phyloP scores from a whole-genome alignment of 352 stramenopile species.

The Lagenidium sp. region DNA sequence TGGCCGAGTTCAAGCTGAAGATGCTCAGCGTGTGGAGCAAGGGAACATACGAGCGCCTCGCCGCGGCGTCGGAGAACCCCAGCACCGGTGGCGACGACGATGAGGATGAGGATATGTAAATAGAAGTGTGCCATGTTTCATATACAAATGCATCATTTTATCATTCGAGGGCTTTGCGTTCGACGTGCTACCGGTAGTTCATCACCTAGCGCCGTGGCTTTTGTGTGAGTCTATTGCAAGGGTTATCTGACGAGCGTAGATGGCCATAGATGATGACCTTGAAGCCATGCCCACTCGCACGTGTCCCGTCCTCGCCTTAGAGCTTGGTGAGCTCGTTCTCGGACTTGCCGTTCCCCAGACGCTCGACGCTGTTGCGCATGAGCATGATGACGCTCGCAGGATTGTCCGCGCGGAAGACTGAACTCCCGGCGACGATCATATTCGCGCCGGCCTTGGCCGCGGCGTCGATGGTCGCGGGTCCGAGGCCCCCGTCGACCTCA shows the following conservation, averaged over 20 bases:
- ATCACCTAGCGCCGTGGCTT: too few relatives aligned
- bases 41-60: constrained; percentile 67
- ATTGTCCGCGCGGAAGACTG: constrained; percentile 85
- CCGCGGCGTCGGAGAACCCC: constrained; percentile 25
- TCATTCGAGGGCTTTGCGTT: background rate
- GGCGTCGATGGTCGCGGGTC: constrained; percentile 89
- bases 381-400: constrained; percentile 62
- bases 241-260: too few relatives aligned
- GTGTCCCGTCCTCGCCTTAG: constrained; percentile 11
- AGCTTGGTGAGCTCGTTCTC: constrained; percentile 50
- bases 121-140: constrained; percentile 8
- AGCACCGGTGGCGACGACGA: constrained; percentile 26
- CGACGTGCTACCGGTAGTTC: too few relatives aligned
- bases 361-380: constrained; percentile 81
- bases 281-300: too few relatives aligned
- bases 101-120: constrained; percentile 36
- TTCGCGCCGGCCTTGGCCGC: constrained; percentile 94
- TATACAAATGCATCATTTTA: constrained; percentile 3
- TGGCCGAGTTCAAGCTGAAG: constrained; percentile 80
- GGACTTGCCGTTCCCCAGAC: constrained; percentile 63
- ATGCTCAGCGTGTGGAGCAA: constrained; percentile 73
- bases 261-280: too few relatives aligned
- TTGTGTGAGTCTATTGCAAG: too few relatives aligned
- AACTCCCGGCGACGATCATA: constrained; percentile 95
- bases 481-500: constrained; percentile 95